Conservation (phyloP, 768 basidiomycete genomes). For the Stropharia rugosoannulata region DNA sequence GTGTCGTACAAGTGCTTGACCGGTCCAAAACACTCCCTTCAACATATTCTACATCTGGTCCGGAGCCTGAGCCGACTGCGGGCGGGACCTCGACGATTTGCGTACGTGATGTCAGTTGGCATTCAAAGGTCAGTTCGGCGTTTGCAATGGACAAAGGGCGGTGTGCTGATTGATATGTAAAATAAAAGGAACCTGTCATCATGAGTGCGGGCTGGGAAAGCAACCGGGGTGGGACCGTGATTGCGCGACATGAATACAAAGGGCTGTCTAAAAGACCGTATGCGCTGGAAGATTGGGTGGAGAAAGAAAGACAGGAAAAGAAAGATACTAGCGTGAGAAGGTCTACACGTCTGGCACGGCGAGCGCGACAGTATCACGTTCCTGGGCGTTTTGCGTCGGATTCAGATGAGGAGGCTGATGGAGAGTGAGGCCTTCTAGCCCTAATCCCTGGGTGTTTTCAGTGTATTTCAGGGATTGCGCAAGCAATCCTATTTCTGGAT, state of each 20-base stretch:
- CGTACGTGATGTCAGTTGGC: conserved; percentile 96
- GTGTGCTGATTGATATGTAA: background rate
- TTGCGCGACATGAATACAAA: conserved; percentile 97
- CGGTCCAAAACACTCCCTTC: conserved; percentile 72
- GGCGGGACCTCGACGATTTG: conserved; percentile 42
- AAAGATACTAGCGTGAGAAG: conserved; percentile 22
- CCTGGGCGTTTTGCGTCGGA: conserved; percentile 16
- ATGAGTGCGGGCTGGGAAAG: conserved; percentile 92
- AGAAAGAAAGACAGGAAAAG: conserved; percentile 37
- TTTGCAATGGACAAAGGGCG: conserved; percentile 1
- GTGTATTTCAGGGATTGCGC: conserved; percentile 1
- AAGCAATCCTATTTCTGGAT: background rate
- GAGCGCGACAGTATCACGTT: conserved; percentile 9
- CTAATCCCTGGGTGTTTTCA: background rate
- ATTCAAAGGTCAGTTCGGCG: conserved; percentile 55
- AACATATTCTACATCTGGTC: conserved; percentile 68
- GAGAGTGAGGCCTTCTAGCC: background rate
- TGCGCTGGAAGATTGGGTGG: conserved; percentile 72
- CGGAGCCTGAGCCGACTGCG: conserved; percentile 37
- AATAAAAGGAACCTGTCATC: conserved; percentile 72
- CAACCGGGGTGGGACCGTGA: conserved; percentile 61
- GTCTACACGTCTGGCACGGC: conserved; percentile 21
- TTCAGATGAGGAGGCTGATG: conserved; percentile 16
- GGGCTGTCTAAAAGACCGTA: conserved; percentile 73
- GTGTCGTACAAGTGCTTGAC: conserved; percentile 80